A percentile compares a stretch with the other conserved stretches of the same genome.
Conservation (phyloP, 164 flowering plant genomes). For the Sedum album region DNA sequence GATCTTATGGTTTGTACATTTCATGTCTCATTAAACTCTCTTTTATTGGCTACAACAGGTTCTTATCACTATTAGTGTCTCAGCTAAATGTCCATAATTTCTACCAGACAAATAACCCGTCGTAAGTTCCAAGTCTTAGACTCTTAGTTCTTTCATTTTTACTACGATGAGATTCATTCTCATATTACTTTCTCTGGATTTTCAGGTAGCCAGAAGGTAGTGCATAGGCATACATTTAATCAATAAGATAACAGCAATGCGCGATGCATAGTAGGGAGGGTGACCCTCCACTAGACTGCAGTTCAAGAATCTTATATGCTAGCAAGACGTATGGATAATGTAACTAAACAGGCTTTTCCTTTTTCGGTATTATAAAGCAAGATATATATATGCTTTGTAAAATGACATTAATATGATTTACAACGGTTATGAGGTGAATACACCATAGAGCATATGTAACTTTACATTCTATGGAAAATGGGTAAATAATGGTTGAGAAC, state of each 20-base stretch:
- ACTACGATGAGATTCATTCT: slow-evolving; percentile 9
- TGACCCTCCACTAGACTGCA: neutral
- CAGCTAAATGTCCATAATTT: neutral
- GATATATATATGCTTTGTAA: no score
- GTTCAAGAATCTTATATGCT: neutral
- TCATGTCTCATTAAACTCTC: neutral
- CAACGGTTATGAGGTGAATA: no score
- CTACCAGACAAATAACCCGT: neutral
- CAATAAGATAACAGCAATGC: neutral
- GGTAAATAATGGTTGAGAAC: no score
- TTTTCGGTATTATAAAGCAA: neutral
- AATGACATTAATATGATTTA: no score
- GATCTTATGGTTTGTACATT: neutral
- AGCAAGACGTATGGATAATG: neutral
- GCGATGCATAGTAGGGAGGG: neutral
- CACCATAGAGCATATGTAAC: no score
- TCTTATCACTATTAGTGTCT: slow-evolving; percentile 37
- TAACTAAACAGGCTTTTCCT: neutral
- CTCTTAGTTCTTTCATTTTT: no score
- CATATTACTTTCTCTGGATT: slow-evolving; percentile 17
- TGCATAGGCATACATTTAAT: neutral
- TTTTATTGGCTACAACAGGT: slow-evolving; percentile 15
- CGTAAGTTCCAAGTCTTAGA: neutral
- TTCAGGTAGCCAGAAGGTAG: slow-evolving; percentile 14
- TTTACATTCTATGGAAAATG: no score